Evolutionary conservation across 352 stramenopile species (phyloP).

Genomic region (Globisporangium radiosum): DNA sequence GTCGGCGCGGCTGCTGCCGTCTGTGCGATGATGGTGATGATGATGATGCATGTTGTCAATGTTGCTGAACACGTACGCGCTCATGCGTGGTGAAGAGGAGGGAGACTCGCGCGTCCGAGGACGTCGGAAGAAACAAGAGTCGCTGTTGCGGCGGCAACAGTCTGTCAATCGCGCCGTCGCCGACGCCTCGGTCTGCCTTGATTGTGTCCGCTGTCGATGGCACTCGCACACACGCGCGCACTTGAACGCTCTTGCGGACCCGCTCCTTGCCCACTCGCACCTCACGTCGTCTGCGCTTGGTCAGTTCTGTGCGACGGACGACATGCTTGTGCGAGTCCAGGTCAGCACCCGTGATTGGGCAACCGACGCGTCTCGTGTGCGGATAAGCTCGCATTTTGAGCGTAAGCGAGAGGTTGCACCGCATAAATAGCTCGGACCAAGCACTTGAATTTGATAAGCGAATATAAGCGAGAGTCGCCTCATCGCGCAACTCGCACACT

Average conservation of each 20-base stretch:
- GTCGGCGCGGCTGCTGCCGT: background rate
- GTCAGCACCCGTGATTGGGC: background rate
- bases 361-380: background rate
- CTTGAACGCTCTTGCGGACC: background rate
- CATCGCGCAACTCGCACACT: background rate
- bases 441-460: too few relatives aligned
- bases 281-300: background rate
- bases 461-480: background rate
- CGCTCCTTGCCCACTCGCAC: background rate
- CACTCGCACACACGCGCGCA: background rate
- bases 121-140: constrained; percentile 16
- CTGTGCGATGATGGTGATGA: background rate
- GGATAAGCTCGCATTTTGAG: background rate
- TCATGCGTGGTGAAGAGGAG: constrained; percentile 4
- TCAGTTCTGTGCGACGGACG: constrained; percentile 7
- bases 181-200: background rate
- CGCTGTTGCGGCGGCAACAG: background rate
- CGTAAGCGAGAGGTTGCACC: background rate
- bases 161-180: background rate
- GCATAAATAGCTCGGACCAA: too few relatives aligned
- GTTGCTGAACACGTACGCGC: constrained; percentile 16
- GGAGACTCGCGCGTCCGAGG: background rate
- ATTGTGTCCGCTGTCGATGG: background rate
- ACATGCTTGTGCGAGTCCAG: constrained; percentile 1
- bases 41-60: constrained; percentile 3